Evolutionary conservation across 495 filamentous ascomycete genomes (phyloP).

Genomic region (Neurospora sp.): DNA sequence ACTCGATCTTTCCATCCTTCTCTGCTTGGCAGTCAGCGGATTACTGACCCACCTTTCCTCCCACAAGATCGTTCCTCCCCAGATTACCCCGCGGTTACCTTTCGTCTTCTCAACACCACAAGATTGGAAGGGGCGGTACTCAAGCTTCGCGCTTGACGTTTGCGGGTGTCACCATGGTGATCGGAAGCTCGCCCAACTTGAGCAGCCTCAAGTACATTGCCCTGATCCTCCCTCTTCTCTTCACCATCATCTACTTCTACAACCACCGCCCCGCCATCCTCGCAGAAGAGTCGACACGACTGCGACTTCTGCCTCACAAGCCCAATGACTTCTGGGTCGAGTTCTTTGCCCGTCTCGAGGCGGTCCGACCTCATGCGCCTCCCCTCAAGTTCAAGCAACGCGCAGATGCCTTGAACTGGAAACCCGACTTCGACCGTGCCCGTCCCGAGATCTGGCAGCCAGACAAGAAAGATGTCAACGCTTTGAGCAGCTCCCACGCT

Average conservation of each 20-base stretch:
- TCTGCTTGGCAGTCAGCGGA: not conserved
- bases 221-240: constrained; percentile 1
- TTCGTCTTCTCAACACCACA: not conserved
- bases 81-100: not conserved
- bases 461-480: not conserved
- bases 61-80: not conserved
- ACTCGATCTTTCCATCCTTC: not conserved
- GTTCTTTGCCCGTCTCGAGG: constrained; percentile 11
- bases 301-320: not conserved
- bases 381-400: not conserved
- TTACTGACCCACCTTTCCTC: not conserved
- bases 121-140: not conserved
- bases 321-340: constrained; percentile 10
- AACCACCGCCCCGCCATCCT: not conserved
- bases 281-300: not conserved
- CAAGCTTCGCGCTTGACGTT: not conserved
- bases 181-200: not conserved
- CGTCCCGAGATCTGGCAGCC: constrained; percentile 3
- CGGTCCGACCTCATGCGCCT: not conserved
- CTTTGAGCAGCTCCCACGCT: constrained; percentile 23
- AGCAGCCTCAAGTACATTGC: not conserved
- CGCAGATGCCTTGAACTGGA: constrained; percentile 2
- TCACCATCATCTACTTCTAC: constrained; percentile 2
- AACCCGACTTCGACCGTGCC: not conserved
- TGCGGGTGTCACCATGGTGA: not conserved